phyloP scores from a whole-genome alignment of 305 asterid species.

The Fraxinus velutina region DNA sequence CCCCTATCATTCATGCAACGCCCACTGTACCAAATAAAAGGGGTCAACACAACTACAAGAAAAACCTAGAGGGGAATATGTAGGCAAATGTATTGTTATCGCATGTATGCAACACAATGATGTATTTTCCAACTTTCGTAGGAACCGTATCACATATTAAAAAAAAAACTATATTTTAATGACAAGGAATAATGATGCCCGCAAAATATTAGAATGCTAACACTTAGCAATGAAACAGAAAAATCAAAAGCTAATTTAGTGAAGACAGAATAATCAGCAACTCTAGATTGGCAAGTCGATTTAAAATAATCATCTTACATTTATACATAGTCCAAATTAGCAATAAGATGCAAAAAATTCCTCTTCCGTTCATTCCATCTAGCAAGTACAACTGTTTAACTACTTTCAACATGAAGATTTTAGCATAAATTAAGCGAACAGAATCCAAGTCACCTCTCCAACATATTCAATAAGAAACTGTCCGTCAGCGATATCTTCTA shows the following conservation, averaged over 20 bases:
- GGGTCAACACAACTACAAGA: neutral
- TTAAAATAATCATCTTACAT: neutral
- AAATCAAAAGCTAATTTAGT: neutral
- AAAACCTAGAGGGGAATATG: neutral
- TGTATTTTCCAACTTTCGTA: neutral
- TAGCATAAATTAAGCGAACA: neutral
- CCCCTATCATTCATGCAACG: neutral
- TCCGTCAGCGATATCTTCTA: conserved; percentile 67
- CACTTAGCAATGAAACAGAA: neutral
- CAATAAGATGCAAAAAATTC: conserved; percentile 7
- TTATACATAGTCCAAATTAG: neutral
- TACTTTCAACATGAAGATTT: conserved; percentile 14
- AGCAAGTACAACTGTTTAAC: conserved; percentile 7
- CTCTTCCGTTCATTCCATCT: conserved; percentile 19
- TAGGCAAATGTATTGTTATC: neutral
- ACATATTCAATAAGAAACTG: conserved; percentile 85
- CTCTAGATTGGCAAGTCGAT: neutral
- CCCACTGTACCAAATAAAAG: neutral
- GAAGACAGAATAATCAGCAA: neutral
- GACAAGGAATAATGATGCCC: neutral
- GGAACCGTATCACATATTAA: neutral
- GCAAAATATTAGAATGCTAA: neutral
- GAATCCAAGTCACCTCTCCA: conserved; percentile 68
- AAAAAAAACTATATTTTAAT: neutral
- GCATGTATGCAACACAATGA: neutral